Evolutionary conservation across 805 yeast species (phyloP), one percentile per base, ranked within the genome.

Genomic region (Zygoascus tannicola): DNA sequence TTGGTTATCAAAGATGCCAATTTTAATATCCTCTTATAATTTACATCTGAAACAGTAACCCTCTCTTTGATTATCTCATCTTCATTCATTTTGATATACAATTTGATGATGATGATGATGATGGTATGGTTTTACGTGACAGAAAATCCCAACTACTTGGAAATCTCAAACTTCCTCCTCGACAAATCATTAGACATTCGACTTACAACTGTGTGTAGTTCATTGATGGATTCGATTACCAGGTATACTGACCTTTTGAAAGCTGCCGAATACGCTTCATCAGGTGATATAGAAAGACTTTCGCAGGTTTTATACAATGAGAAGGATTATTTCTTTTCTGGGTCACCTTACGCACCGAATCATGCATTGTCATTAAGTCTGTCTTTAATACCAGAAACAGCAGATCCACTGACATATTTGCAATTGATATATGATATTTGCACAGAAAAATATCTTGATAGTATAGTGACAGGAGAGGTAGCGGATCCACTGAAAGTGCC

Each of bases 301-400:
- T 8, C 26, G 21, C 32, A 36, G 8, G 23, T 48, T 10, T n/a
- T 50, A 2, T 34, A 32, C 15, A 15, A 32, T 20, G 44, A 50
- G n/a, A 38, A 26, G 34, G 50, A 45, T 8, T 35, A 22, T 15
- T 51, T 48, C 36, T 21, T 51, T 3, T 16, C 35, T 10, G 42
- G 30, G 5, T 44, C 44, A 5, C 46, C 53, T 7, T 49, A 40
- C 26, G 53, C 52, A 12, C 48, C 61, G 2, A 39, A 44, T 4
- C 55, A 58, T 19, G 65, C 65, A 4, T 53, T 53, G 44, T 45
- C 59, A 2, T 44, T 64, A 20, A 34, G 53, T 5, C 43, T 63
- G 26, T 47, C 52, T 20, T 50, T 60, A 30, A 38, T 55, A 34
- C 68, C 68, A 2, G 66, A 55, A 32, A 50, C 63, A 0, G 42